A percentile compares a stretch with the other conserved stretches of the same genome.
These are phyloP conservation scores for Coelastrella sp. DNA, from an alignment of 139 green algal species.

Conservation along the genomic window DNA sequence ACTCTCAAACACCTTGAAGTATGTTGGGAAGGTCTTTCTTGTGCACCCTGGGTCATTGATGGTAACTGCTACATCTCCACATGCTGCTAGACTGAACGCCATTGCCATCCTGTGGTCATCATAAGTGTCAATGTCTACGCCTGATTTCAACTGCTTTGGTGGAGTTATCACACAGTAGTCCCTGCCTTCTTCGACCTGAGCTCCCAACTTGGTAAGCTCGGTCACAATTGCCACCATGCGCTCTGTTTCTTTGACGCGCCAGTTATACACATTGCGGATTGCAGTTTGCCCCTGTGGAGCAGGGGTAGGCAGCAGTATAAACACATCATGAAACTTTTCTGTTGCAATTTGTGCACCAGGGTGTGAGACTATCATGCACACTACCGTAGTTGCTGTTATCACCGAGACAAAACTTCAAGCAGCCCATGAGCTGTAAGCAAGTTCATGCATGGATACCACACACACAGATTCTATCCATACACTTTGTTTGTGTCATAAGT, in stretches of 20 bases:
- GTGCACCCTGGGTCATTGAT: constrained; percentile 95
- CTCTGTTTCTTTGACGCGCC: constrained; percentile 99
- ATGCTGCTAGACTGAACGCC: constrained; percentile 90
- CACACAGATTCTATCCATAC: too few relatives aligned
- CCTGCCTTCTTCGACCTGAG: constrained; percentile 86
- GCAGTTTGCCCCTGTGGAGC: constrained; percentile 75
- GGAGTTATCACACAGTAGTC: constrained; percentile 98
- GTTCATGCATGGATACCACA: too few relatives aligned
- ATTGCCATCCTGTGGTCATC: constrained; percentile 98
- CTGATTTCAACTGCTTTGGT: constrained; percentile 61
- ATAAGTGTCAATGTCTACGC: constrained; percentile 90
- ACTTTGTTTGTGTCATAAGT: too few relatives aligned
- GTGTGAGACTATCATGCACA: too few relatives aligned
- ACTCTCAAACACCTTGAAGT: constrained; percentile 87
- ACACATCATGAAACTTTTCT: too few relatives aligned
- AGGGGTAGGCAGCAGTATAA: too few relatives aligned
- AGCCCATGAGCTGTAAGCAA: too few relatives aligned
- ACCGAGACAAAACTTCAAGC: too few relatives aligned
- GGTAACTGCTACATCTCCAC: constrained; percentile 76
- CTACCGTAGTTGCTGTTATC: too few relatives aligned
- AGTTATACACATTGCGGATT: constrained; percentile 98
- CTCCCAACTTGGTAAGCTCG: constrained; percentile 93
- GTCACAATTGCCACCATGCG: constrained; percentile 98
- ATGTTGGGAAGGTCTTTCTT: constrained; percentile 94
- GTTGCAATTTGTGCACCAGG: too few relatives aligned